Percentiles rank a stretch among this genome's conserved stretches.
Evolutionary conservation across 225 moss, liverwort and hornwort genomes (phyloP).

Genomic region (Antitrichia curtipendula): DNA sequence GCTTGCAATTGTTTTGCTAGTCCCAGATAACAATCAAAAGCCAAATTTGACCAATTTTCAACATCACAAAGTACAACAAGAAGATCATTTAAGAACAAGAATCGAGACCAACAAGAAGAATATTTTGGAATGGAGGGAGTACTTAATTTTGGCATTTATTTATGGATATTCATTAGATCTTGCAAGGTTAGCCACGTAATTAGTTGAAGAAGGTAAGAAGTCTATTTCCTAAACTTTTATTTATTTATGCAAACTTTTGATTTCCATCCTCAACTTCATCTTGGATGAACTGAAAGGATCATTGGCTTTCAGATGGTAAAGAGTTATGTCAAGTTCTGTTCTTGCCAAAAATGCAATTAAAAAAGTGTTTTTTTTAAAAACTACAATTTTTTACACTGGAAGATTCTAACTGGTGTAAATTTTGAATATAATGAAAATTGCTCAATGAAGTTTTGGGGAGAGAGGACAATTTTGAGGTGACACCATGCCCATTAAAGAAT

Average conservation of each 20-base stretch:
- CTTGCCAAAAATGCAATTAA: not conserved
- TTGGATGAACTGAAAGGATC: not conserved
- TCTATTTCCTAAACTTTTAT: not conserved
- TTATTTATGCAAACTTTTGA: not conserved
- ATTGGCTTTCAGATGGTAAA: not conserved
- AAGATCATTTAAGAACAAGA: too few relatives aligned
- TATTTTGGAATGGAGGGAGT: too few relatives aligned
- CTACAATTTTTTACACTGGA: not conserved
- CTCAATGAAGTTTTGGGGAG: not conserved
- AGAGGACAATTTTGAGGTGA: rapidly evolving
- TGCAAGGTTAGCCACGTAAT: rapidly evolving
- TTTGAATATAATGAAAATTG: too few relatives aligned
- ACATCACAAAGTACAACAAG: too few relatives aligned
- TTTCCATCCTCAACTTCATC: not conserved
- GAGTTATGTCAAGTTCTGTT: not conserved
- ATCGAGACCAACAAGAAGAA: too few relatives aligned
- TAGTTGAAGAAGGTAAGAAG: not conserved
- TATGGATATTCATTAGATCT: not conserved
- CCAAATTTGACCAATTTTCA: too few relatives aligned
- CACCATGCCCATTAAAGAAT: too few relatives aligned
- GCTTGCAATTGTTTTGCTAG: too few relatives aligned
- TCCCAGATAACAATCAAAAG: too few relatives aligned
- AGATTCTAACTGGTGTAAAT: rapidly evolving
- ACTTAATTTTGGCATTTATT: not conserved
- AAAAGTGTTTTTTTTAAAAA: not conserved